These are phyloP conservation scores for Auriscalpium vulgare DNA, from an alignment of 768 basidiomycete genomes.

Conservation along the genomic window DNA sequence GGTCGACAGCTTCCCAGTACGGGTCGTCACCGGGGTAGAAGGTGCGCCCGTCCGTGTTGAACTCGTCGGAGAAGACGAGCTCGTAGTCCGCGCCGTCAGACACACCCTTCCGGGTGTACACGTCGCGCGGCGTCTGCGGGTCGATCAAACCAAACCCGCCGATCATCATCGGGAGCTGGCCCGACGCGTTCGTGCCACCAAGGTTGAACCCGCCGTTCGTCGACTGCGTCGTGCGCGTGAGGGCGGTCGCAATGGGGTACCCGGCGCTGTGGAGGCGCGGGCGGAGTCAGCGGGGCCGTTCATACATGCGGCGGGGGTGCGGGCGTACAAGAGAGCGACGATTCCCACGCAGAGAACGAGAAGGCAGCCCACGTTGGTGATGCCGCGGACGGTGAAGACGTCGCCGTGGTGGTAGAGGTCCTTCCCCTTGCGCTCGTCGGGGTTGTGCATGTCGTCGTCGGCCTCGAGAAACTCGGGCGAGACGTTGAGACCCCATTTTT, in stretches of 20 bases:
- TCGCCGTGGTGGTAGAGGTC: constrained; percentile 26
- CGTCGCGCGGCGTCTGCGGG: constrained; percentile 31
- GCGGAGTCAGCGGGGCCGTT: neutral
- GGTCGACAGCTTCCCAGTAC: constrained; percentile 79
- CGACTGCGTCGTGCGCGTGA: constrained; percentile 1
- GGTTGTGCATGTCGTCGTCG: constrained; percentile 71
- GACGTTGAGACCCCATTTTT: constrained; percentile 56
- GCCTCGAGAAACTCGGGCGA: constrained; percentile 48
- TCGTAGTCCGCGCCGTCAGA: constrained; percentile 46
- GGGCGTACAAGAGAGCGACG: constrained; percentile 1
- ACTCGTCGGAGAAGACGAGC: constrained; percentile 86
- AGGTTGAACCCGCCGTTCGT: constrained; percentile 29
- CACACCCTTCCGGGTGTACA: constrained; percentile 46
- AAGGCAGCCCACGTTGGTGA: constrained; percentile 29
- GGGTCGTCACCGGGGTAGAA: constrained; percentile 85
- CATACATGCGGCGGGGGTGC: constrained; percentile 16
- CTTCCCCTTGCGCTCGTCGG: constrained; percentile 27
- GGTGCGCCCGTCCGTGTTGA: constrained; percentile 68
- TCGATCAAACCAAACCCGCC: constrained; percentile 32
- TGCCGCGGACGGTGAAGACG: constrained; percentile 22
- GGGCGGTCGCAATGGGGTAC: constrained; percentile 14
- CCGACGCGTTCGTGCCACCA: constrained; percentile 39
- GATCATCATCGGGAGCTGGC: constrained; percentile 32
- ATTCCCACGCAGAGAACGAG: neutral
- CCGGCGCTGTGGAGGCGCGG: constrained; percentile 7